Evolutionary conservation across 257 asterid genomes (phyloP).

Genomic region (Handroanthus guayacan): DNA sequence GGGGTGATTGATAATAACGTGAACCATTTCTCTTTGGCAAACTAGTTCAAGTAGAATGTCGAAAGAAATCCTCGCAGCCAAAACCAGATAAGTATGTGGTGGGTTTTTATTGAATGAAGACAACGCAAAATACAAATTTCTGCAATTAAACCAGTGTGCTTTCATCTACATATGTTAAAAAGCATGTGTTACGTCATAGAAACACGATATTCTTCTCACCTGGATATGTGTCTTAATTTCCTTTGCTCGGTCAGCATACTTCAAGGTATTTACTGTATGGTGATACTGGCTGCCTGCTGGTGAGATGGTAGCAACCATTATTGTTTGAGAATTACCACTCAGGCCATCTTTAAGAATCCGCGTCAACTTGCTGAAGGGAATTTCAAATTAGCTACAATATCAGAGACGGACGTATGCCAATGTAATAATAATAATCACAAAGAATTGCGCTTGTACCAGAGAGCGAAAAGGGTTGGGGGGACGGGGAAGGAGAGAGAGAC

Average conservation of each 20-base stretch:
- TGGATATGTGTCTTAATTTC: constrained; percentile 95
- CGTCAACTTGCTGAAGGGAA: constrained; percentile 82
- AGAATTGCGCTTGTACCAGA: constrained; percentile 30
- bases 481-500: neutral
- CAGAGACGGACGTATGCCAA: constrained; percentile 25
- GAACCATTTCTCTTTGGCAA: neutral
- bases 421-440: constrained; percentile 21
- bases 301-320: constrained; percentile 93
- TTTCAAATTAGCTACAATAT: constrained; percentile 38
- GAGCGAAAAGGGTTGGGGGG: no score
- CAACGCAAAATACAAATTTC: neutral
- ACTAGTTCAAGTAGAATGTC: constrained; percentile 26
- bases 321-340: constrained; percentile 96
- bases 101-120: constrained; percentile 7
- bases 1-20: neutral
- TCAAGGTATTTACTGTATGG: constrained; percentile 91
- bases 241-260: constrained; percentile 96
- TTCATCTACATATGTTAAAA: constrained; percentile 30
- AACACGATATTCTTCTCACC: constrained; percentile 55
- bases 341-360: constrained; percentile 97
- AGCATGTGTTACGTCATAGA: constrained; percentile 24
- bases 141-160: constrained; percentile 2
- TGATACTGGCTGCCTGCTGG: constrained; percentile 92
- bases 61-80: constrained; percentile 13
- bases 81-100: constrained; percentile 11